phyloP scores from a whole-genome alignment of 352 stramenopile genomes.

The Pythium chondricola region DNA sequence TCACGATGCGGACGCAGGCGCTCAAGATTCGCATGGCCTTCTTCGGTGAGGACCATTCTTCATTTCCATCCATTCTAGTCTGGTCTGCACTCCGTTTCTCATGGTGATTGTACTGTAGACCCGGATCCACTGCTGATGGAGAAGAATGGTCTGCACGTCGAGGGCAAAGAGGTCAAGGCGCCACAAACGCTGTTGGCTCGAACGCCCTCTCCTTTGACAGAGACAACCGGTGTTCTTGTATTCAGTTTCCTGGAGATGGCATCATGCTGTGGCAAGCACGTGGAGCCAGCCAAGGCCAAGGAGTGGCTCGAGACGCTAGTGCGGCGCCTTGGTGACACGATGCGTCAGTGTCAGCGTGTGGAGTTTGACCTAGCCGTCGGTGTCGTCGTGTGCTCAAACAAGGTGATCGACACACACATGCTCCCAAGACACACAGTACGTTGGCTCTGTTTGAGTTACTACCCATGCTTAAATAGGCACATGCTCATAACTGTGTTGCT shows the following conservation, averaged over 20 bases:
- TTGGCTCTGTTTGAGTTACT: background rate
- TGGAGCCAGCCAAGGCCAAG: constrained; percentile 45
- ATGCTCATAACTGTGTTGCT: too few relatives aligned
- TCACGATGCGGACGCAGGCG: constrained; percentile 40
- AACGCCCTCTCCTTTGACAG: too few relatives aligned
- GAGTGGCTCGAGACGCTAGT: constrained; percentile 51
- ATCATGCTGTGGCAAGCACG: constrained; percentile 38
- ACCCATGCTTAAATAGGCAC: background rate
- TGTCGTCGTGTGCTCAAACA: constrained; percentile 37
- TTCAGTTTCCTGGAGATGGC: constrained; percentile 71
- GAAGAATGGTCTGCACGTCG: constrained; percentile 39
- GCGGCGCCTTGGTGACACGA: constrained; percentile 49
- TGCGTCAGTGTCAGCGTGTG: constrained; percentile 42
- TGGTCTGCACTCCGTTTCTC: background rate
- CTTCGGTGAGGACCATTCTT: constrained; percentile 35
- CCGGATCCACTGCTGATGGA: constrained; percentile 49
- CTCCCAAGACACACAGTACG: constrained; percentile 37
- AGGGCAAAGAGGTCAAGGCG: background rate
- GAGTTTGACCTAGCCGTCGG: constrained; percentile 62
- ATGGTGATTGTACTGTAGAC: constrained; percentile 19
- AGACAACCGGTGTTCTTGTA: constrained; percentile 13
- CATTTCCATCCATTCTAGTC: background rate
- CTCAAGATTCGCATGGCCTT: constrained; percentile 51
- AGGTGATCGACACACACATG: constrained; percentile 50
- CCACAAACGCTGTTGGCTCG: background rate